phyloP scores from a whole-genome alignment of 169 alveolate genomes.

The Perkinsus olseni region DNA sequence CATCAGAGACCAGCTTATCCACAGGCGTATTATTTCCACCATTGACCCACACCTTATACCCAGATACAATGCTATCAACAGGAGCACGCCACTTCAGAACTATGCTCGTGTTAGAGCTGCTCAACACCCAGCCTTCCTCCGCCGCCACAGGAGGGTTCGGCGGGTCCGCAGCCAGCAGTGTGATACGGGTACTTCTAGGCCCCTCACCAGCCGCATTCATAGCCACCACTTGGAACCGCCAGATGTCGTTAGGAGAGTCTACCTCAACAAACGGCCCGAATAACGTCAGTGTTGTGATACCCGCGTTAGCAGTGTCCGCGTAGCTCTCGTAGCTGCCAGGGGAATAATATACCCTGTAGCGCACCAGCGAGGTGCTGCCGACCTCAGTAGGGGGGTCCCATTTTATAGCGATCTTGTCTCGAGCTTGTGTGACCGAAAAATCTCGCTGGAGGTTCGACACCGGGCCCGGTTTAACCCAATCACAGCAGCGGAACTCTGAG shows the following conservation, averaged over 20 bases:
- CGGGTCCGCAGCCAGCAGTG: constrained; percentile 17
- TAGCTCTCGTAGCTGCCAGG: constrained; percentile 14
- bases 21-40: constrained; percentile 25
- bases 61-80: constrained; percentile 14
- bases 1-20: constrained; percentile 25
- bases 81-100: constrained; percentile 24
- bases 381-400: constrained; percentile 34
- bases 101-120: constrained; percentile 5
- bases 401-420: constrained; percentile 19
- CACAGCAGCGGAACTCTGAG: constrained; percentile 22
- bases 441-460: constrained; percentile 25
- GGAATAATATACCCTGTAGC: constrained; percentile 20
- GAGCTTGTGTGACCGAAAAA: constrained; percentile 1
- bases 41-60: constrained; percentile 32
- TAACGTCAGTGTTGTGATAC: background rate
- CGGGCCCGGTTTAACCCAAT: constrained; percentile 20
- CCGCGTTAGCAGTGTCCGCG: background rate
- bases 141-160: background rate
- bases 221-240: constrained; percentile 35
- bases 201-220: constrained; percentile 39
- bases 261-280: constrained; percentile 14
- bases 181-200: constrained; percentile 26
- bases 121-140: background rate
- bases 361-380: constrained; percentile 20
- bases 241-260: constrained; percentile 2